Conservation (phyloP, 2,329 filamentous ascomycete species). For the Hypoxylon sp. region DNA sequence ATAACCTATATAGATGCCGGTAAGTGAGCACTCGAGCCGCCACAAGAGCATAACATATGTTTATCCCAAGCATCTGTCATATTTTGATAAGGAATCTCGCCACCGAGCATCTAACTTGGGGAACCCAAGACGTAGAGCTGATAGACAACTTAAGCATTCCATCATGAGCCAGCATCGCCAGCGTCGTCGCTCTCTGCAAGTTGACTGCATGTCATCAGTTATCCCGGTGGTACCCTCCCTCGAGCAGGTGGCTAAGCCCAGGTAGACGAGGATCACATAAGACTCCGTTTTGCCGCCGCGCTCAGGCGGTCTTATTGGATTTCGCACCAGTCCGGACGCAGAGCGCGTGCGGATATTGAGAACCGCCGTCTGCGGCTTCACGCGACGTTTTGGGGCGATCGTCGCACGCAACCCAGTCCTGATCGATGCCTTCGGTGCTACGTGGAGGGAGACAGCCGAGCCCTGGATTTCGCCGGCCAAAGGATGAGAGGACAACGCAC, state of each 20-base stretch:
- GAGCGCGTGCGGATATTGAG: not conserved
- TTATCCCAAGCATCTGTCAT: conserved; percentile 1
- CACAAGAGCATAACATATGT: conserved; percentile 5
- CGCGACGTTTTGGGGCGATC: conserved; percentile 12
- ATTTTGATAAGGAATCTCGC: not conserved
- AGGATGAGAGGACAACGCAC: not conserved
- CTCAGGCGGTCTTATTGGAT: not conserved
- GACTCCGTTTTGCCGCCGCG: not conserved
- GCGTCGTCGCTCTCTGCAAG: not conserved
- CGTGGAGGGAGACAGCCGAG: not conserved
- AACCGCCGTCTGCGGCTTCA: conserved; percentile 1
- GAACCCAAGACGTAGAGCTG: not conserved
- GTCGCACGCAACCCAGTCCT: conserved; percentile 5
- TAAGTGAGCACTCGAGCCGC: not conserved
- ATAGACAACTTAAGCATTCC: not conserved
- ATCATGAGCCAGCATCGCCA: not conserved
- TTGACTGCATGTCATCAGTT: conserved; percentile 1
- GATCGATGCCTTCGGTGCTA: not conserved
- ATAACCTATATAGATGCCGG: conserved; percentile 1
- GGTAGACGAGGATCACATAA: conserved; percentile 7
- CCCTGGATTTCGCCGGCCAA: not conserved
- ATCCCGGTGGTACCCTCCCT: conserved; percentile 10
- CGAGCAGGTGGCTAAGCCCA: not conserved
- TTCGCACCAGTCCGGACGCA: conserved; percentile 1
- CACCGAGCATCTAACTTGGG: not conserved